Evolutionary conservation across 495 filamentous ascomycete genomes (phyloP), one percentile per base, ranked within the genome.

Genomic region (Aspergillus asperescens): DNA sequence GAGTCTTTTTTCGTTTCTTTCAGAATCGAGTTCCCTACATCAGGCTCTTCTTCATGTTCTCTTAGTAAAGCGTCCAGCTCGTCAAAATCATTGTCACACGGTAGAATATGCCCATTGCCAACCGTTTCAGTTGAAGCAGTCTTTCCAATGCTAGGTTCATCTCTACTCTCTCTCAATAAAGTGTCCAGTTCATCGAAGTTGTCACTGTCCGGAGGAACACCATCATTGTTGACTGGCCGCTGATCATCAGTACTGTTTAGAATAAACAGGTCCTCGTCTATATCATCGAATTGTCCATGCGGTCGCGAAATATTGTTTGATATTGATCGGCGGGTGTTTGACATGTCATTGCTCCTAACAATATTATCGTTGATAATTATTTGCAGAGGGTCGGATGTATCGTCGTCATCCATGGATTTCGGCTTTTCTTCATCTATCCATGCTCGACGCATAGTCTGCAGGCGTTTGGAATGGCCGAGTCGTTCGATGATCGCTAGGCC

Each of bases 401-500:
- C 43, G 9, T 50, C 43, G 9, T 42, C 48, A 9, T 56, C 55
- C 16, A 13, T 19, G 7, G 43, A 13, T 19, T 57, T 63, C 16
- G 63, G 64, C 37, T 71, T 72, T 48, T 71, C 80, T 63, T 95
- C 90, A 56, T 90, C 80, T 50, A 97, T 94, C 92, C 92, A 97
- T 61, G 85, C 83, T 59, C 79, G 81, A 50, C 86, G 77, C 77
- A 89, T 85, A 9, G 78, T 77, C 48, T 88, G 88, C 54, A 89
- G 73, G 4, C 77, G 72, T 62, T 81, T 86, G 31, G 84, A 87
- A 66, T 97, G 93, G 1, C 93, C 93, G 4, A 90, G 71, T 68
- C 95, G 96, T 68, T 99, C 94, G 7, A 96, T 89, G 68, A 96
- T 96, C 27, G 82, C 70, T 16, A 96, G 73, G 4, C 88, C 93